These are phyloP conservation scores for Yamadazyma laniorum DNA, from an alignment of 805 yeast genomes.

Conservation along the genomic window DNA sequence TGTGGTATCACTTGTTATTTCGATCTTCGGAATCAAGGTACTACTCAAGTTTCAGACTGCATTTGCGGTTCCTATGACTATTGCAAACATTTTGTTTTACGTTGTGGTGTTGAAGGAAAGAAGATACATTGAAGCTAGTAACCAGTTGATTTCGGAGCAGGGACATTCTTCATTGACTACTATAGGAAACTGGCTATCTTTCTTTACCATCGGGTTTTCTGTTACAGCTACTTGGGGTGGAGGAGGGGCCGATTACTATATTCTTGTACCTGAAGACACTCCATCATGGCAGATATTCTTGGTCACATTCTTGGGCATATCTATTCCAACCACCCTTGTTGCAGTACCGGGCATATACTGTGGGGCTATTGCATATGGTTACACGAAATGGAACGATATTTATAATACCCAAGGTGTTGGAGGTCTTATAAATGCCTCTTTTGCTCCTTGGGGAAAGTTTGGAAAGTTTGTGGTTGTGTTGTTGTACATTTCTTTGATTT, in stretches of 20 bases:
- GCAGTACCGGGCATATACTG: slow-evolving; percentile 30
- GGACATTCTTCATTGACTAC: slow-evolving; percentile 17
- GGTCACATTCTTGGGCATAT: slow-evolving; percentile 27
- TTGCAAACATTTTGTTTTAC: slow-evolving; percentile 30
- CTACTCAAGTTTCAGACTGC: slow-evolving; percentile 28
- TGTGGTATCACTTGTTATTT: slow-evolving; percentile 25
- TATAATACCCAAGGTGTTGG: slow-evolving; percentile 31
- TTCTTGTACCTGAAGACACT: slow-evolving; percentile 30
- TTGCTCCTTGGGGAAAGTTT: slow-evolving; percentile 36
- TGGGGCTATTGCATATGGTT: slow-evolving; percentile 31
- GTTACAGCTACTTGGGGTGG: slow-evolving; percentile 38
- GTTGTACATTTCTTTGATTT: slow-evolving; percentile 30
- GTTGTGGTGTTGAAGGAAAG: slow-evolving; percentile 28
- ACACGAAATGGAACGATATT: slow-evolving; percentile 32
- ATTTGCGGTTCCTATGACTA: slow-evolving; percentile 28
- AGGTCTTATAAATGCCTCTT: slow-evolving; percentile 29
- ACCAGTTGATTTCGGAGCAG: slow-evolving; percentile 19
- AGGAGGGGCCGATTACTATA: slow-evolving; percentile 35
- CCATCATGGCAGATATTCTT: slow-evolving; percentile 23
- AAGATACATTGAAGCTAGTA: slow-evolving; percentile 18
- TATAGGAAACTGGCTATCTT: slow-evolving; percentile 34
- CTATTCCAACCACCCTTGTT: slow-evolving; percentile 34
- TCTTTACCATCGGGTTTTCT: slow-evolving; percentile 35
- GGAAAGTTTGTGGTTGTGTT: slow-evolving; percentile 34
- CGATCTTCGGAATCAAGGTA: slow-evolving; percentile 33